A percentile compares a stretch with the other conserved stretches of the same genome.
These are phyloP conservation scores for Blastocystis sp. DNA, from an alignment of 352 stramenopile genomes.

Conservation along the genomic window DNA sequence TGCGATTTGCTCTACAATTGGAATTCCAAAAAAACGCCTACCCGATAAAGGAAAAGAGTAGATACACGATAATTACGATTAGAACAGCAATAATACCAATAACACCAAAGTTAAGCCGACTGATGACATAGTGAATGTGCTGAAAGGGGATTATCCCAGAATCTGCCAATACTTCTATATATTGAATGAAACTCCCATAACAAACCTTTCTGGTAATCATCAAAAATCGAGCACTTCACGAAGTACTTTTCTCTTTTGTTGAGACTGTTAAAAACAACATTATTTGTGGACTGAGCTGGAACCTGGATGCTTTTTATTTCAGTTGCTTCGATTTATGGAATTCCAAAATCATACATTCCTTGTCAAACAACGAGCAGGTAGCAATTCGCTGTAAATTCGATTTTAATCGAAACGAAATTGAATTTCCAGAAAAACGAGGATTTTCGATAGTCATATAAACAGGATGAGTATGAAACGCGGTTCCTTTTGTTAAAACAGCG, in stretches of 20 bases:
- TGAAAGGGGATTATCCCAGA: conserved; percentile 3
- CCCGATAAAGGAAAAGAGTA: conserved; percentile 3
- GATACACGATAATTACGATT: background rate
- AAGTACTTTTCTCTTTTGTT: background rate
- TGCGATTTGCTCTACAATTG: background rate
- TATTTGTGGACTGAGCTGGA: background rate
- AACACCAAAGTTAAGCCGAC: background rate
- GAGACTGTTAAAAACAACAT: background rate
- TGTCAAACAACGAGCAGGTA: conserved; percentile 6
- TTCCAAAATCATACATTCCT: background rate
- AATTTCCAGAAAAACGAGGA: background rate
- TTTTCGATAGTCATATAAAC: background rate
- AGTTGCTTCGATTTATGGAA: background rate
- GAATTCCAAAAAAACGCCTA: background rate
- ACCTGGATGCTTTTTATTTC: background rate
- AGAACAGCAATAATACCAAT: background rate
- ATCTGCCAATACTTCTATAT: background rate
- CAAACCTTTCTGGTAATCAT: background rate
- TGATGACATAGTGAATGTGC: background rate
- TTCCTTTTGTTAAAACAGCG: background rate
- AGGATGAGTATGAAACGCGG: background rate
- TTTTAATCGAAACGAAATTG: background rate
- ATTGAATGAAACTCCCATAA: background rate
- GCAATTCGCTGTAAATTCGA: background rate
- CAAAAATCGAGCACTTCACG: background rate